These are phyloP conservation scores for Chernovozyma aurita DNA, from an alignment of 1,139 yeast species.

Conservation along the genomic window DNA sequence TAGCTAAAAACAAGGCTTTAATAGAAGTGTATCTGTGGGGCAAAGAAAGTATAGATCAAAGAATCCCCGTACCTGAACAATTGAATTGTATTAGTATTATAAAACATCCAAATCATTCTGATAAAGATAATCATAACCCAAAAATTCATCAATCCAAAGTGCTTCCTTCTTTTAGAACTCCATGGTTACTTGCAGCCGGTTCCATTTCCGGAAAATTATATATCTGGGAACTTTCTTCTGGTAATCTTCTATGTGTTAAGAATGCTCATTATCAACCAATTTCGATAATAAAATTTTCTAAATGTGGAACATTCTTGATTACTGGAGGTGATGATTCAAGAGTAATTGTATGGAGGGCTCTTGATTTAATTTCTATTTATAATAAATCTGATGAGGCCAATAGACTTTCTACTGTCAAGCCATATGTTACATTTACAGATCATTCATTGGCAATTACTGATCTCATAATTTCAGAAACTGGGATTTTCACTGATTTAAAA, in stretches of 20 bases:
- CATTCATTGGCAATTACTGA: constrained; percentile 77
- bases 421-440: constrained; percentile 56
- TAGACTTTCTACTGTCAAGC: constrained; percentile 24
- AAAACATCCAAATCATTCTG: constrained; percentile 33
- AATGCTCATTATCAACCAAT: constrained; percentile 85
- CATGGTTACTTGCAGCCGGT: constrained; percentile 74
- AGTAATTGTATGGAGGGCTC: constrained; percentile 67
- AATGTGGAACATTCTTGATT: constrained; percentile 64
- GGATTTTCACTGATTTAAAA: constrained; percentile 54
- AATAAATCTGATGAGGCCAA: constrained; percentile 15
- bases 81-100: constrained; percentile 54
- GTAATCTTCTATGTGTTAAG: constrained; percentile 64
- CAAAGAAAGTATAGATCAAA: constrained; percentile 79
- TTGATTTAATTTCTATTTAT: constrained; percentile 49
- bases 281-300: constrained; percentile 52
- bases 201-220: constrained; percentile 69
- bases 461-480: constrained; percentile 43
- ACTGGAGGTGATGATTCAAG: constrained; percentile 84
- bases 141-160: constrained; percentile 2
- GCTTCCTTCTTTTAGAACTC: constrained; percentile 40
- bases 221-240: constrained; percentile 84
- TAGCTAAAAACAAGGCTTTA: constrained; percentile 66
- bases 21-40: constrained; percentile 71
- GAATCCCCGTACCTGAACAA: constrained; percentile 82
- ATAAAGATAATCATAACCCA: constrained; percentile 5